Evolutionary conservation across 495 filamentous ascomycete species (phyloP), one percentile per base, ranked within the genome.

Genomic region (Tuber indicum): DNA sequence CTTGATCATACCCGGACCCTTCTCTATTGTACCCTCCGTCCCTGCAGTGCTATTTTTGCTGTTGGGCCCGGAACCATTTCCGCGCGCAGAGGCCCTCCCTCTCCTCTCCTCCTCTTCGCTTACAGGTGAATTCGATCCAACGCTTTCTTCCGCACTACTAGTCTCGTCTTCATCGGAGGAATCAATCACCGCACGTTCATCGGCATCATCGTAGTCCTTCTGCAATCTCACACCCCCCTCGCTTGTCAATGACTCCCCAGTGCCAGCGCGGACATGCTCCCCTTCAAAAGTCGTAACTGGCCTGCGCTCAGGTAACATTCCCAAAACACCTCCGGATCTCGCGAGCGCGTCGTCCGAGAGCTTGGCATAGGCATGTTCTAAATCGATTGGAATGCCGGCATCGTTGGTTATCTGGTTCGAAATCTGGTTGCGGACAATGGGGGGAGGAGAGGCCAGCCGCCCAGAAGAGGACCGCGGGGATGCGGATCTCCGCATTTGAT

Each of bases 201-300:
- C 91, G 26, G 89, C 89, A 77, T 92, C 91, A 72, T 86, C 86
- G 19, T 92, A 89, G 81, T 95, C 93, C 83, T 93, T 95, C 74
- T 90, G 87, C 75, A 97, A 84, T 70, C 93, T 88, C 89, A 85
- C 77, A 81, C 83, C 81, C 80, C 83, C 74, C 82, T 85, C 79
- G 82, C 85, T 72, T 77, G 84, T 58, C 74, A 75, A 1, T 81
- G 84, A 76, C 81, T 87, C 76, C 82, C 83, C 79, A 69, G 75
- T 79, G 45, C 81, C 79, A 21, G 73, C 79, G 52, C 78, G 74
- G 46, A 80, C 77, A 69, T 74, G 49, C 41, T 85, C 79, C 36
- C 82, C 83, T 39, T 83, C 46, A 19, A 71, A 78, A 77, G 62
- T 75, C 17, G 66, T 79, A 75, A 82, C 79, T 76, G 75, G 84